Conservation (phyloP, 768 basidiomycete genomes). For the Paxillus involutus region DNA sequence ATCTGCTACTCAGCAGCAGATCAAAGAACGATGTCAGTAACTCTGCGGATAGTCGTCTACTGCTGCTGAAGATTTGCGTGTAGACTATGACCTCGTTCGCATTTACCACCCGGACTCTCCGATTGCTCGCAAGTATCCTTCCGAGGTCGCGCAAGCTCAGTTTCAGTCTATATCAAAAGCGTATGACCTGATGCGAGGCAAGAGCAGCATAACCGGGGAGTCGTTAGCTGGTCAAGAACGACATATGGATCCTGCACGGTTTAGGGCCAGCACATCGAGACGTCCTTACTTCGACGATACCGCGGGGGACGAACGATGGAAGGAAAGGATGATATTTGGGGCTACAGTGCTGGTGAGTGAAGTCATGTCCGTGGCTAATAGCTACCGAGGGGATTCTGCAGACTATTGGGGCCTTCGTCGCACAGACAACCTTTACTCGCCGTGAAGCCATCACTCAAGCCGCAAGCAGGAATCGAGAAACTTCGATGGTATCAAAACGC, state of each 20-base stretch:
- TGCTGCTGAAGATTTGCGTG: slow-evolving; percentile 1
- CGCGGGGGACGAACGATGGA: slow-evolving; percentile 59
- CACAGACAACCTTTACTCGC: slow-evolving; percentile 32
- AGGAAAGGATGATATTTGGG: slow-evolving; percentile 60
- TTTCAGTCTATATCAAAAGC: slow-evolving; percentile 71
- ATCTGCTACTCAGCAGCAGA: slow-evolving; percentile 49
- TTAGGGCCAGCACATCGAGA: slow-evolving; percentile 35
- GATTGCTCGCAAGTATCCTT: slow-evolving; percentile 37
- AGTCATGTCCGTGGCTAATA: background rate
- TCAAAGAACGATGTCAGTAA: slow-evolving; percentile 57
- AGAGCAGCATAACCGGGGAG: slow-evolving; percentile 28
- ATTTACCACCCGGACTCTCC: slow-evolving; percentile 78
- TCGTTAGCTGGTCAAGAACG: slow-evolving; percentile 14
- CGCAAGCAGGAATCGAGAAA: slow-evolving; percentile 1
- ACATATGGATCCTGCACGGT: slow-evolving; percentile 38
- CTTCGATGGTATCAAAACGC: slow-evolving; percentile 2
- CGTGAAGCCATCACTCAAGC: slow-evolving; percentile 30
- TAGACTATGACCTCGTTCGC: slow-evolving; percentile 79
- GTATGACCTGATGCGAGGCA: slow-evolving; percentile 63
- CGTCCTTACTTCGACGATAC: slow-evolving; percentile 49
- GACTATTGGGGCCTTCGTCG: slow-evolving; percentile 35
- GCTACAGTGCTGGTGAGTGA: slow-evolving; percentile 49
- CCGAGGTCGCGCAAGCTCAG: slow-evolving; percentile 56
- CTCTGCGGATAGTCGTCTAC: background rate
- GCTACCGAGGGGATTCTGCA: slow-evolving; percentile 5